phyloP scores from a whole-genome alignment of 345 rosid genomes.

The Acer campestre region DNA sequence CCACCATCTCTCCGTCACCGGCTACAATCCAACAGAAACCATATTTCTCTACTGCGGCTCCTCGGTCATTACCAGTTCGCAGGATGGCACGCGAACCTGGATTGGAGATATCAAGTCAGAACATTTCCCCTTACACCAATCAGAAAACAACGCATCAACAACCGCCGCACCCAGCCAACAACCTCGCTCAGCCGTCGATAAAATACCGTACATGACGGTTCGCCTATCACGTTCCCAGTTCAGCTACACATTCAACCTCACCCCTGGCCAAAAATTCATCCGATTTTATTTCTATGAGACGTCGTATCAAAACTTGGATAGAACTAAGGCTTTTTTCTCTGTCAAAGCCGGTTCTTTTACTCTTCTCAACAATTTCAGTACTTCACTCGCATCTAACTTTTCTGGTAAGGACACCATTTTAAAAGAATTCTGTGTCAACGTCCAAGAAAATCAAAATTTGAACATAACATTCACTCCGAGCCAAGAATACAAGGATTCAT shows the following conservation, averaged over 20 bases:
- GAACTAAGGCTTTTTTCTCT: constrained; percentile 26
- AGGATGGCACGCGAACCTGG: not conserved
- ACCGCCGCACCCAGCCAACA: not conserved
- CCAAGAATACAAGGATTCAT: not conserved
- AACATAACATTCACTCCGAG: not conserved
- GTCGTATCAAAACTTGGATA: not conserved
- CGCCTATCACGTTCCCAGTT: not conserved
- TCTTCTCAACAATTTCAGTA: constrained; percentile 12
- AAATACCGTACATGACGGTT: not conserved
- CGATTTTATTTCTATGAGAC: constrained; percentile 25
- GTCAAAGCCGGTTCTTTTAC: constrained; percentile 17
- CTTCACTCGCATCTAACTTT: not conserved
- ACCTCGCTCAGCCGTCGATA: not conserved
- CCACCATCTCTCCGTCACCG: not conserved
- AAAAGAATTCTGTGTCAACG: not conserved
- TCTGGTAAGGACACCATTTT: not conserved
- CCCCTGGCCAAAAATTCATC: constrained; percentile 25
- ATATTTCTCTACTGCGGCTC: not conserved
- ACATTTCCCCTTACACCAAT: not conserved
- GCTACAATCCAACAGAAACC: not conserved
- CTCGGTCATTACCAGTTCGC: not conserved
- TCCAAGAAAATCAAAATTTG: not conserved
- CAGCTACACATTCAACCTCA: constrained; percentile 15
- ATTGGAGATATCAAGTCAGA: not conserved
- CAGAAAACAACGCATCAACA: not conserved